Percentiles rank a stretch among this genome's conserved stretches.
Conservation (phyloP, 129 eudicot genomes). For the Flaveria ramosissima region DNA sequence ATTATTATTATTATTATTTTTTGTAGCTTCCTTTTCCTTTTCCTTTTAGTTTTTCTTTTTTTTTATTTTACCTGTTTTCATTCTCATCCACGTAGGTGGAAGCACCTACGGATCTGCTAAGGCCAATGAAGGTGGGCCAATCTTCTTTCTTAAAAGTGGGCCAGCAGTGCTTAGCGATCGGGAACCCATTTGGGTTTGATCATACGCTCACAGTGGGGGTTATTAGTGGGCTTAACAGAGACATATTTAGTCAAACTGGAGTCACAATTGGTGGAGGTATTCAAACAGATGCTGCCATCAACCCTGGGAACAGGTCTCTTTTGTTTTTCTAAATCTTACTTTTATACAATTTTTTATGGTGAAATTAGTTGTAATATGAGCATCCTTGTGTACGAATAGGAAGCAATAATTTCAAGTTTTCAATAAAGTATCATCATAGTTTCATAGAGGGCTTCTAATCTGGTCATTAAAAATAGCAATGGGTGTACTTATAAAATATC, state of each 20-base stretch:
- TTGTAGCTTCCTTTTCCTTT: no score
- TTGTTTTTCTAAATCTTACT: not conserved
- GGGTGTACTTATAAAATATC: not conserved
- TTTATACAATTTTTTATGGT: not conserved
- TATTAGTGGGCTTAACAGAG: slow-evolving; percentile 91
- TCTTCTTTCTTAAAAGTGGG: slow-evolving; percentile 89
- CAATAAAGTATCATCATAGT: slow-evolving; percentile 1
- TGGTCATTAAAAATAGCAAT: not conserved
- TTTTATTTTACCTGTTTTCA: not conserved
- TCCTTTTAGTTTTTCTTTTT: not conserved
- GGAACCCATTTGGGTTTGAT: slow-evolving; percentile 98
- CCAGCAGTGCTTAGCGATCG: slow-evolving; percentile 95
- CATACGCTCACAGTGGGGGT: slow-evolving; percentile 99
- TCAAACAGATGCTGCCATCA: slow-evolving; percentile 99
- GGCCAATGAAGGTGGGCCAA: slow-evolving; percentile 78
- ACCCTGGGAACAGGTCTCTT: slow-evolving; percentile 90
- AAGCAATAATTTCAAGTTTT: not conserved
- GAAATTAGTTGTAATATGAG: not conserved
- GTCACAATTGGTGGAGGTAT: slow-evolving; percentile 98
- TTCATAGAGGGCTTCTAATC: not conserved
- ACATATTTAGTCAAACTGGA: slow-evolving; percentile 95
- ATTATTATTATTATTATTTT: no score
- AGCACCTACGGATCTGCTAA: slow-evolving; percentile 72
- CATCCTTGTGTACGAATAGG: not conserved
- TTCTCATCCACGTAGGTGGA: slow-evolving; percentile 53